Evolutionary conservation across 805 yeast genomes (phyloP), one percentile per base, ranked within the genome.

Genomic region (Cyberlindnera mrakii): DNA sequence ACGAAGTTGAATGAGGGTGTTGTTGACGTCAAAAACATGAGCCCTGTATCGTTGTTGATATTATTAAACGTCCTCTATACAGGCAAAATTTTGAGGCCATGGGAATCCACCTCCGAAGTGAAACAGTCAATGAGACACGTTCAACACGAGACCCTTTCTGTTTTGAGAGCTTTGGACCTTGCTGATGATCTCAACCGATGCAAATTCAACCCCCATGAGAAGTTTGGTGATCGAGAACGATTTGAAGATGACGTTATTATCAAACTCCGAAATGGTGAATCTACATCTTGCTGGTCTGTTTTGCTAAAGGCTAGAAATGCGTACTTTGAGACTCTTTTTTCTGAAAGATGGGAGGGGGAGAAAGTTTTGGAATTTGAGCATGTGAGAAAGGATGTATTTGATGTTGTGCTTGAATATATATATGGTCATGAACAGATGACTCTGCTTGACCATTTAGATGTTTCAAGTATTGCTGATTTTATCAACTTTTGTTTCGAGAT

Each of bases 291-390:
- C 6, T 78, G 78, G 53, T 71, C 81, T 3, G 65, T 68, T 10
- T 62, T 87, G 5, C 54, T 89, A n/a, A 55, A 64, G 4, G 59
- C 74, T 0, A 63, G 95, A 45, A 75, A 81, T 37, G 78, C 77
- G 0, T 85, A 71, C 54, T 86, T 89, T 57, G 80, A 76, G 43
- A 70, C 81, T 0, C 49, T 78, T 3, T 67, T 84, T 30, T 72
- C 82, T 0, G 55, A 61, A 0, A 57, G 78, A 38, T 86, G 93
- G 95, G 56, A 50, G 9, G 40, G 41, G n/a, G 43, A 38, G 10
- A 15, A 33, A 2, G 42, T 46, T 0, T 41, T 80, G 14, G 65
- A 71, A 31, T 68, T 86, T 37, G 59, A 64, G 2, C 71, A 73
- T 39, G 63, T 80, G 14, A 48, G 67, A 0, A 50, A 47, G 11